Evolutionary conservation across 2,329 filamentous ascomycete genomes (phyloP), one percentile per base, ranked within the genome.

Genomic region (Podosphaera xanthii): DNA sequence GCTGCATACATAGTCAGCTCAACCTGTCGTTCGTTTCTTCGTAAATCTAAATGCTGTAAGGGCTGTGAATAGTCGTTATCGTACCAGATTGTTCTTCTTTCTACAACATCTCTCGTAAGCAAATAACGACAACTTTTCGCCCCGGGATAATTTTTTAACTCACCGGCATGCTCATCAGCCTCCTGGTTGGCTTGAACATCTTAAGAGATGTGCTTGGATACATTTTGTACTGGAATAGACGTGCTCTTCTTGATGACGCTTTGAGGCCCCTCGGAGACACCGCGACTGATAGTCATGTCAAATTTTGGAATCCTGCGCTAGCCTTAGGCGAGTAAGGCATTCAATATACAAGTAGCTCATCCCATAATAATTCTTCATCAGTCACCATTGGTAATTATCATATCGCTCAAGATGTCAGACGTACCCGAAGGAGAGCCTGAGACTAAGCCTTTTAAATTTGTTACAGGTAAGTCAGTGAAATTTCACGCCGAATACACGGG

Each of bases 361-460:
- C n/a, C 42, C 42, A 10, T 46, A n/a, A 46, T 46, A 46, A 1
- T n/a, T n/a, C 42, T 10, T 46, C 10, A 46, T 10, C 1, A 50
- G 48, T 50, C 48, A 33, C 5, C 31, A 50, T 8, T 6, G 5
- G 5, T 61, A 65, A 63, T 61, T 64, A 61, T 61, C 55, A 58
- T 40, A 57, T 64, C 59, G 7, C 62, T 52, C 55, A 58, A 60
- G 54, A 63, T 40, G 36, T 40, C 53, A 63, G 87, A 94, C 76
- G 54, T 30, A 57, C 54, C 54, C 42, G 54, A 57, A 44, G 84
- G 87, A 71, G 84, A 87, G 70, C 78, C 82, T 71, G 86, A 94
- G 74, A 96, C 90, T 77, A 98, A 96, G 84, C 94, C 94, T 75
- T 98, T 98, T 86, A 98, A 98, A 86, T 97, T 97, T 78, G 92